Conservation (phyloP, 176 grass and related monocot genomes). For the Hordeum marinum region DNA sequence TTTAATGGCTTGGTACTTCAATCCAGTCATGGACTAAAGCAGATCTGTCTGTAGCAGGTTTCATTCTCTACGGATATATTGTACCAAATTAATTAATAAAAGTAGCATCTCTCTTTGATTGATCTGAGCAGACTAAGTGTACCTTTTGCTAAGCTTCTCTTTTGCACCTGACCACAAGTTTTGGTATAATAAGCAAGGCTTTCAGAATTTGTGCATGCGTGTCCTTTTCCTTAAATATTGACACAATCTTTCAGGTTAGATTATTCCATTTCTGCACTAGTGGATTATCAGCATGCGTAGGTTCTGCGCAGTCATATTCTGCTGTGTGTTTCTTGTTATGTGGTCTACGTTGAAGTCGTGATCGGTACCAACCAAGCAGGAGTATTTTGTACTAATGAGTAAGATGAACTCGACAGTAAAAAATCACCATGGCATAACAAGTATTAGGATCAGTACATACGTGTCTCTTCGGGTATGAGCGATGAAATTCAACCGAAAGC, state of each 20-base stretch:
- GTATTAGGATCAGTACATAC: background rate
- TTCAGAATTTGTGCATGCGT: constrained; percentile 35
- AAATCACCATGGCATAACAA: background rate
- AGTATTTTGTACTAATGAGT: background rate
- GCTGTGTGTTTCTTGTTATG: constrained; percentile 3
- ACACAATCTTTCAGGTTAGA: constrained; percentile 16
- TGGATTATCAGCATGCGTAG: constrained; percentile 20
- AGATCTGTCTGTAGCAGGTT: constrained; percentile 44
- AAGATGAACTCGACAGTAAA: background rate
- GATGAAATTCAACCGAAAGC: background rate
- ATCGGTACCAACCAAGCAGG: background rate
- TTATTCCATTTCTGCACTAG: constrained; percentile 26
- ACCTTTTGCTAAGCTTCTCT: constrained; percentile 25
- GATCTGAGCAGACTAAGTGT: background rate
- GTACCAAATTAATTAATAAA: constrained; percentile 34
- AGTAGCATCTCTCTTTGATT: constrained; percentile 33
- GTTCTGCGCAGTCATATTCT: constrained; percentile 32
- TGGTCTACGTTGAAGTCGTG: background rate
- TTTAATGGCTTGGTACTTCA: constrained; percentile 14
- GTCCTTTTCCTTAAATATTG: constrained; percentile 24
- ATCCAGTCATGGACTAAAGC: constrained; percentile 38
- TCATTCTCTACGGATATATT: constrained; percentile 24
- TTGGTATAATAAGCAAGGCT: constrained; percentile 18
- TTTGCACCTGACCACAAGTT: constrained; percentile 33
- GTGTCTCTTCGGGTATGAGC: background rate